Evolutionary conservation across 495 filamentous ascomycete genomes (phyloP).

Genomic region (Tuber brumale): DNA sequence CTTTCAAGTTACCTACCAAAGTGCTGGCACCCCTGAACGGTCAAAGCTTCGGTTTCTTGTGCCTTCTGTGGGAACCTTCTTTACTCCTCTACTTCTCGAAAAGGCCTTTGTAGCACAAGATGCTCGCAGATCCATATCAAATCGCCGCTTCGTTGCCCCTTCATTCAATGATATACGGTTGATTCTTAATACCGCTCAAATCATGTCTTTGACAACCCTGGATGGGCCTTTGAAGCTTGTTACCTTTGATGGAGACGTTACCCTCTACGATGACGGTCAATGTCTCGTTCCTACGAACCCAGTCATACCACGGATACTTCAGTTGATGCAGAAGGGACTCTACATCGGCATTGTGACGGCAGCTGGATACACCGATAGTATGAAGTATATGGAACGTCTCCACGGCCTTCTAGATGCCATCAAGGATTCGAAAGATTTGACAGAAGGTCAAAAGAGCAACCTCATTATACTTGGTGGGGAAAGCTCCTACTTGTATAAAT

Average conservation of each 20-base stretch:
- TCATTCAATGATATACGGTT: constrained; percentile 96
- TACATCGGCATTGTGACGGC: constrained; percentile 89
- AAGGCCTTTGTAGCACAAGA: constrained; percentile 92
- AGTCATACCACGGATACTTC: constrained; percentile 69
- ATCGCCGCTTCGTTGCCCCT: constrained; percentile 85
- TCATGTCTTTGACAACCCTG: constrained; percentile 68
- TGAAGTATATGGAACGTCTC: constrained; percentile 74
- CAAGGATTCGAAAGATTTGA: constrained; percentile 55
- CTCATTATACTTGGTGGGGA: constrained; percentile 81
- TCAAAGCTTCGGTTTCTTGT: constrained; percentile 93
- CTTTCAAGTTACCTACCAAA: constrained; percentile 62
- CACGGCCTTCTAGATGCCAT: constrained; percentile 78
- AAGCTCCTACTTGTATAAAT: constrained; percentile 49
- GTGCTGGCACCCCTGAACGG: constrained; percentile 53
- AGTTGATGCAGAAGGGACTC: constrained; percentile 51
- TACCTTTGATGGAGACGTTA: constrained; percentile 97
- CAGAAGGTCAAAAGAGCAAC: constrained; percentile 59
- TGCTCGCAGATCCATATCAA: constrained; percentile 72
- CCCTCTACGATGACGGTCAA: constrained; percentile 88
- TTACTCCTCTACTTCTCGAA: constrained; percentile 76
- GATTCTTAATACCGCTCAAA: constrained; percentile 87
- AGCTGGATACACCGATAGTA: constrained; percentile 84
- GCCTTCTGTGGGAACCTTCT: constrained; percentile 82
- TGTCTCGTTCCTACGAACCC: constrained; percentile 65
- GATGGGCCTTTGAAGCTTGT: constrained; percentile 67